Evolutionary conservation across 2,329 filamentous ascomycete genomes (phyloP).

Genomic region (Gliomastix tumulicola): DNA sequence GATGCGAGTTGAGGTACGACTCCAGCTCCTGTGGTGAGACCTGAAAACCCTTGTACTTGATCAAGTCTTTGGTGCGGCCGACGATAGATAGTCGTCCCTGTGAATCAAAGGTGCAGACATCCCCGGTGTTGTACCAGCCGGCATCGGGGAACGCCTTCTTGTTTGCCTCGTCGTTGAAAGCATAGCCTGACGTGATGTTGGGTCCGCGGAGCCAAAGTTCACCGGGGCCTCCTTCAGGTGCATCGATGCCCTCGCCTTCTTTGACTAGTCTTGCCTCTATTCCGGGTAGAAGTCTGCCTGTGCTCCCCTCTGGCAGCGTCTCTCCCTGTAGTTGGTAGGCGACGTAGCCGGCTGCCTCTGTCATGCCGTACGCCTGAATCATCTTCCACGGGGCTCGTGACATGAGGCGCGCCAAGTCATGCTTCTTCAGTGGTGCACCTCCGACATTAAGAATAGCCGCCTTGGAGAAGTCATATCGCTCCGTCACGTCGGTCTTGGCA

Average conservation of each 20-base stretch:
- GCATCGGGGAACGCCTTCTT: conserved; percentile 23
- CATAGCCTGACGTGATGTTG: conserved; percentile 34
- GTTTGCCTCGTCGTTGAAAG: conserved; percentile 28
- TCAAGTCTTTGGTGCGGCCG: conserved; percentile 30
- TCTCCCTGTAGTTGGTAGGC: conserved; percentile 29
- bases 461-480: conserved; percentile 25
- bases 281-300: conserved; percentile 26
- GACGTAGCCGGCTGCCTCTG: conserved; percentile 33
- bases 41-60: conserved; percentile 35
- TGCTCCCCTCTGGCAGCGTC: conserved; percentile 19
- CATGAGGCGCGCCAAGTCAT: conserved; percentile 20
- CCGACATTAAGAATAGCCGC: conserved; percentile 28
- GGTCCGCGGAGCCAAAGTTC: conserved; percentile 36
- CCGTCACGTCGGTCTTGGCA: conserved; percentile 23
- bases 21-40: conserved; percentile 29
- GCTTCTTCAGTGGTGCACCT: conserved; percentile 23
- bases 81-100: conserved; percentile 24
- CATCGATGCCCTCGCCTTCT: conserved; percentile 26
- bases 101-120: conserved; percentile 28
- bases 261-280: conserved; percentile 29
- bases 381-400: conserved; percentile 25
- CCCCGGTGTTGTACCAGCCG: conserved; percentile 38
- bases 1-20: conserved; percentile 24
- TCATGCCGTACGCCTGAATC: conserved; percentile 37
- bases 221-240: conserved; percentile 24